A percentile compares a stretch with the other conserved stretches of the same genome.
phyloP scores from a whole-genome alignment of 805 yeast species.

The Myxozyma geophila region DNA sequence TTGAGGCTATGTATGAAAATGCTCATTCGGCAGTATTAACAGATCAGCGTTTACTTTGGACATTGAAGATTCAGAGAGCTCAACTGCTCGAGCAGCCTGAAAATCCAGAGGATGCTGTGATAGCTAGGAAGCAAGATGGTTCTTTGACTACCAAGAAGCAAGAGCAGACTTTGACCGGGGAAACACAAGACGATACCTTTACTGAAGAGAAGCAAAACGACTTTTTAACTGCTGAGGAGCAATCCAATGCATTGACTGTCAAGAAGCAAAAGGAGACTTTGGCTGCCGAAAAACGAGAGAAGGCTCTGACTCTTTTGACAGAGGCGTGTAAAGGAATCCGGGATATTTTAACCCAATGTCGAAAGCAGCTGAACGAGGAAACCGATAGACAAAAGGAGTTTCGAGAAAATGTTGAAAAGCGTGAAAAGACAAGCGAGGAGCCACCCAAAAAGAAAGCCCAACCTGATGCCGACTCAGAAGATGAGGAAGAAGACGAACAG shows the following conservation, averaged over 20 bases:
- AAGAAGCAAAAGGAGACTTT: too few species aligned
- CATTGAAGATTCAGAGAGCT: conserved; percentile 61
- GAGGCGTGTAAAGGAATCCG: conserved; percentile 47
- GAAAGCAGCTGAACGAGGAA: conserved; percentile 36
- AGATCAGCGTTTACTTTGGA: conserved; percentile 55
- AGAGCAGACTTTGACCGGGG: too few species aligned
- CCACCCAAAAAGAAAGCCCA: neutral
- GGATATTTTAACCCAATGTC: conserved; percentile 36
- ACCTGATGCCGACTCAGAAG: conserved; percentile 2
- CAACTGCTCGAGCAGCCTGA: conserved; percentile 62
- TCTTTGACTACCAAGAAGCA: too few species aligned
- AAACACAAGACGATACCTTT: too few species aligned
- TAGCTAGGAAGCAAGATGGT: conserved; percentile 1
- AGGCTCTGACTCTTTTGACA: conserved; percentile 57
- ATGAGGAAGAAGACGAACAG: conserved; percentile 24
- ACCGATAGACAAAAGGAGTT: conserved; percentile 32
- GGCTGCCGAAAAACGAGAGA: conserved; percentile 46
- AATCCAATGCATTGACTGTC: too few species aligned
- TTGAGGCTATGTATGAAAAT: conserved; percentile 64
- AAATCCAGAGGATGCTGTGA: conserved; percentile 57
- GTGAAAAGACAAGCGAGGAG: neutral
- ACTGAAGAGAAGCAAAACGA: too few species aligned
- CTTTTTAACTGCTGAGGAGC: too few species aligned
- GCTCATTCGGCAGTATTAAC: conserved; percentile 56
- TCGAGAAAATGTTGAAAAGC: conserved; percentile 21